A percentile compares a stretch with the other conserved stretches of the same genome.
Evolutionary conservation across 352 stramenopile species (phyloP).

Genomic region (Phytophthora citrophthora): DNA sequence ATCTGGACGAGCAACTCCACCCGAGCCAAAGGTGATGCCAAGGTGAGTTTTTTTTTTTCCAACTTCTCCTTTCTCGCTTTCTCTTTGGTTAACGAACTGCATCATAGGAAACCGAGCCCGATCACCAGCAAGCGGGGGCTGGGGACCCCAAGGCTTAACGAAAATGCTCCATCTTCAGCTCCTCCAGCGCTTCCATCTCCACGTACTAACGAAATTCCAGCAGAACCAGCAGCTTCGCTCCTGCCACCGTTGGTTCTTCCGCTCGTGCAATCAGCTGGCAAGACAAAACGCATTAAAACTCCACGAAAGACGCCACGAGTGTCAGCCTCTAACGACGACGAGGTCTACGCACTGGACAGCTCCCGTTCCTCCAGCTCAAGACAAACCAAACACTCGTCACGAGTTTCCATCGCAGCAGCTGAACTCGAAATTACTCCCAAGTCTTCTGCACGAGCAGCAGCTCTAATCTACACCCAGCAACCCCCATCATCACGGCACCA

Average conservation of each 20-base stretch:
- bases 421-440: conserved; percentile 26
- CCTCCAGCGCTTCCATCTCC: conserved; percentile 10
- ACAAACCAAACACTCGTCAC: conserved; percentile 10
- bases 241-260: conserved; percentile 31
- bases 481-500: conserved; percentile 11
- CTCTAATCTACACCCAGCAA: conserved; percentile 35
- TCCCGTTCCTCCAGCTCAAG: conserved; percentile 10
- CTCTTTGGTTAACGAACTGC: not conserved
- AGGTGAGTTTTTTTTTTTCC: conserved; percentile 7
- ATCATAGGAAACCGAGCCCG: conserved; percentile 29
- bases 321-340: not conserved
- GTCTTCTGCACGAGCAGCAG: conserved; percentile 40
- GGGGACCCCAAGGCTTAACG: conserved; percentile 10
- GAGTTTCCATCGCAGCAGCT: not conserved
- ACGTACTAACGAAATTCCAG: not conserved
- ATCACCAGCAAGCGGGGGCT: conserved; percentile 35
- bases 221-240: not conserved
- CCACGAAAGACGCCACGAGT: conserved; percentile 16
- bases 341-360: conserved; percentile 5
- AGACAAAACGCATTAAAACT: conserved; percentile 16
- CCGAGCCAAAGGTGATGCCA: conserved; percentile 18
- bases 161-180: conserved; percentile 8
- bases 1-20: conserved; percentile 18
- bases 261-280: conserved; percentile 6
- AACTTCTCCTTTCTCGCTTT: not conserved